Evolutionary conservation across 441 rosid genomes (phyloP).

Genomic region (Syzygium syzygioides): DNA sequence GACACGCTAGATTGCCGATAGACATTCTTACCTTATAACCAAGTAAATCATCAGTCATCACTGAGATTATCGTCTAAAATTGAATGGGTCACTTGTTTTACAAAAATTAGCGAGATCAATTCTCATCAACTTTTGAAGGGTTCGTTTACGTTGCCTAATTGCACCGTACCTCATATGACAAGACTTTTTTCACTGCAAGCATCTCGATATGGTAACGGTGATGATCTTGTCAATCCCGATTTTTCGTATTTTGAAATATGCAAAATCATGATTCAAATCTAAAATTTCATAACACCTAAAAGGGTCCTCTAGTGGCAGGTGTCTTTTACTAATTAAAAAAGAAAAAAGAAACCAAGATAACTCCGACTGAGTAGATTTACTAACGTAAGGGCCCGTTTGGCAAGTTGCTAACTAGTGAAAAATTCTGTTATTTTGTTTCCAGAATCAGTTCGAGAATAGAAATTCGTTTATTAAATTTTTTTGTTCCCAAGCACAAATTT

Average conservation of each 20-base stretch:
- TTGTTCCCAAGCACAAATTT: too few species aligned
- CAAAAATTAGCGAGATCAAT: not conserved
- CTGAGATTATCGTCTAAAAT: not conserved
- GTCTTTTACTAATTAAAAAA: not conserved
- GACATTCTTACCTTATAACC: not conserved
- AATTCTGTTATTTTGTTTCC: rapidly evolving
- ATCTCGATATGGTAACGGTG: not conserved
- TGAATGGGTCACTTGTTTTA: not conserved
- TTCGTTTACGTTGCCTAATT: not conserved
- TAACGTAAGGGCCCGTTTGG: not conserved
- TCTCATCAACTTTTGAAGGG: not conserved
- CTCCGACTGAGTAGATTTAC: not conserved
- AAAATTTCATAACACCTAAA: not conserved
- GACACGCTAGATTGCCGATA: not conserved
- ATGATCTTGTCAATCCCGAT: not conserved
- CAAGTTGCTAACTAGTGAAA: too few species aligned
- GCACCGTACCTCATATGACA: not conserved
- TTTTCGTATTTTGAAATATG: not conserved
- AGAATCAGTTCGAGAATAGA: too few species aligned
- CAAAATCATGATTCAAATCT: too few species aligned
- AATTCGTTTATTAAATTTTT: too few species aligned
- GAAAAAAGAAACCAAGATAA: not conserved
- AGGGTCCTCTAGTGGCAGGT: not conserved
- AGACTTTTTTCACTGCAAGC: not conserved
- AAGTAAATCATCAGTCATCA: not conserved